Conservation (phyloP, 768 basidiomycete species). For the Boletus rubropictus region DNA sequence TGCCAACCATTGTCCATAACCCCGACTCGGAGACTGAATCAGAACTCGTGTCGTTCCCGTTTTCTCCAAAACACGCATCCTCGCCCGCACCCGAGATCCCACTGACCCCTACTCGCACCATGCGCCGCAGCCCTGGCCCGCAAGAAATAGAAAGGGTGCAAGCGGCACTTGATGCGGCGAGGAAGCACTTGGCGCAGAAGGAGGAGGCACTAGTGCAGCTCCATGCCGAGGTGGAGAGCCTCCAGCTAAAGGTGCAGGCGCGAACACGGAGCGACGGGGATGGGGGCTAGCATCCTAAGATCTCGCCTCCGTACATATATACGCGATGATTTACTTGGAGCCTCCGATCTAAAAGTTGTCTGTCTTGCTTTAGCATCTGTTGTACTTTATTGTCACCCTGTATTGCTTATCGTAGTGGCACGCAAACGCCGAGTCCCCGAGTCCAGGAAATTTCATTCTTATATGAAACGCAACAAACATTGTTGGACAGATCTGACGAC, state of each 20-base stretch:
- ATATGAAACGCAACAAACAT: too few relatives aligned
- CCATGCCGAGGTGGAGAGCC: constrained; percentile 20
- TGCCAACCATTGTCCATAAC: constrained; percentile 29
- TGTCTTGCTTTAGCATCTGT: constrained; percentile 1
- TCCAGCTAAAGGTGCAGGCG: constrained; percentile 9
- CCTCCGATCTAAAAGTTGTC: background rate
- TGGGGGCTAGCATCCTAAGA: background rate
- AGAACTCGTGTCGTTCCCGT: constrained; percentile 15
- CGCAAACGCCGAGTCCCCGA: too few relatives aligned
- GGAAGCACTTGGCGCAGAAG: constrained; percentile 18
- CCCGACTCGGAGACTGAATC: constrained; percentile 2
- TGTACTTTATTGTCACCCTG: too few relatives aligned
- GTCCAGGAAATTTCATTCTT: too few relatives aligned
- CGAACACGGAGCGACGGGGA: background rate
- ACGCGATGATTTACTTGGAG: background rate
- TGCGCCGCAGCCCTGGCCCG: constrained; percentile 4
- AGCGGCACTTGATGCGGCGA: constrained; percentile 18
- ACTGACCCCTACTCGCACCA: background rate
- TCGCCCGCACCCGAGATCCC: constrained; percentile 8
- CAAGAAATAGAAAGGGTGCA: constrained; percentile 22
- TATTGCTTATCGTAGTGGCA: too few relatives aligned
- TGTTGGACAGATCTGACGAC: too few relatives aligned
- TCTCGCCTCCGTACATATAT: too few relatives aligned
- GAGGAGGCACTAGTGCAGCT: constrained; percentile 19
- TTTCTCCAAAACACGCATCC: constrained; percentile 18